A percentile compares a stretch with the other conserved stretches of the same genome.
These are phyloP conservation scores for Plasmodium malariae DNA, from an alignment of 169 alveolate genomes.

Conservation along the genomic window DNA sequence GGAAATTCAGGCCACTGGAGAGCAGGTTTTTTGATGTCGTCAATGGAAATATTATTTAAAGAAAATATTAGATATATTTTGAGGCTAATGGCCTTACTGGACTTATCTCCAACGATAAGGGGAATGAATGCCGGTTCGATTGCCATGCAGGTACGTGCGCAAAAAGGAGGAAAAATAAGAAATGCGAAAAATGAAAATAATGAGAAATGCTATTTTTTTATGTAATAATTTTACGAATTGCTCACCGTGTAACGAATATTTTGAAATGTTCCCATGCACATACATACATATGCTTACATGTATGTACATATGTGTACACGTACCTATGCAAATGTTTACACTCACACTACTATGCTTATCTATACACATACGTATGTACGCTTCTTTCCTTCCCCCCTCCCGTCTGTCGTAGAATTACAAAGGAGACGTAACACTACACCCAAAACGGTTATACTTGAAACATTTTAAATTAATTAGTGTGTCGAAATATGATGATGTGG, in stretches of 20 bases:
- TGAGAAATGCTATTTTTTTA: too few relatives aligned
- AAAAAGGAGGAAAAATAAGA: too few relatives aligned
- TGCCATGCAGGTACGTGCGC: conserved; percentile 78
- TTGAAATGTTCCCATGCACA: neutral
- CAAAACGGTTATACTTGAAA: conserved; percentile 66
- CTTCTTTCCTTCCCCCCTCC: neutral
- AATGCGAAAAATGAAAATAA: too few relatives aligned
- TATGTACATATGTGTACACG: neutral
- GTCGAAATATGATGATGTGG: conserved; percentile 76
- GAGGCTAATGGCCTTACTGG: conserved; percentile 82
- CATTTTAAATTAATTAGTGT: conserved; percentile 78
- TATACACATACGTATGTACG: conserved; percentile 5
- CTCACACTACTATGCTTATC: neutral
- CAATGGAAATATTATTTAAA: conserved; percentile 79
- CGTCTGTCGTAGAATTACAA: conserved; percentile 77
- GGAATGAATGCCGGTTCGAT: conserved; percentile 81
- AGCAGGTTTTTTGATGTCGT: conserved; percentile 81
- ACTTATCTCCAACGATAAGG: conserved; percentile 81
- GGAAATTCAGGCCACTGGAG: conserved; percentile 80
- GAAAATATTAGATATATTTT: conserved; percentile 78
- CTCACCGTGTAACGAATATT: too few relatives aligned
- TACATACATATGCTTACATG: neutral
- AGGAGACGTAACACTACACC: conserved; percentile 82
- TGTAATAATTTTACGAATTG: too few relatives aligned
- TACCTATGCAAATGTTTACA: neutral